Base-by-base conservation (phyloP, 75 land plant species). In the Gnetum montanum region DNA sequence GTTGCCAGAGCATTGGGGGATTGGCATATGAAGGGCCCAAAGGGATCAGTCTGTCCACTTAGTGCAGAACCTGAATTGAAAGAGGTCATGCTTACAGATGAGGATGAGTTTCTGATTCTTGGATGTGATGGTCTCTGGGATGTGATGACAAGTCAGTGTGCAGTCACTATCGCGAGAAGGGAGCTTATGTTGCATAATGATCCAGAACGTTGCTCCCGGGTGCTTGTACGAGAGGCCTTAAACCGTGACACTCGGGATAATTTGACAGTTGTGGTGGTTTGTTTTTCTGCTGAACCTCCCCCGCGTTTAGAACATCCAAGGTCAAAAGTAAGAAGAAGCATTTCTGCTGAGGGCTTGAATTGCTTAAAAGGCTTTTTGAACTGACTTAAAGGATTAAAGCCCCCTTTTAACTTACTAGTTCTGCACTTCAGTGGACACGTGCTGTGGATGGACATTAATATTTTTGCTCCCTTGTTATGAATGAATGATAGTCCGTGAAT, bases 81-180 rank as follows among this genome's bases (percentile, higher is more conserved):
- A 64, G 67, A 69, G 56, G 29, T 27, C 4, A 34, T 44, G 6
- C 67, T 84, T 33, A 70, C 78, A 18, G 74, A 78, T 11, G 79
- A 78, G 25, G 81, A 75, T 48, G 81, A 78, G 47, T 78, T 79
- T 43, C 46, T 84, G 34, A 71, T 84, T 41, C 64, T 84, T 60
- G 88, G 88, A 6, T 84, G 88, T 59, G 88, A 84, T 66, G 88
- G 88, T 4, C 67, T 84, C 16, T 84, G 92, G 92, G 92, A 87
- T 69, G 92, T 83, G 5, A 84, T 87, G 64, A 60, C 81, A 44
- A 87, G 83, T 58, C 83, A 84, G 57, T 63, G 66, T 65, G 92
- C 92, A 6, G 81, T 87, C 37, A 64, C 51, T 12, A 73, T 87
- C 49, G 92, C 69, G 3, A 64, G 88, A 50, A 84, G 69, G 65